Evolutionary conservation across 1,284 basidiomycete species (phyloP).

Genomic region (Anthracocystis setariae): DNA sequence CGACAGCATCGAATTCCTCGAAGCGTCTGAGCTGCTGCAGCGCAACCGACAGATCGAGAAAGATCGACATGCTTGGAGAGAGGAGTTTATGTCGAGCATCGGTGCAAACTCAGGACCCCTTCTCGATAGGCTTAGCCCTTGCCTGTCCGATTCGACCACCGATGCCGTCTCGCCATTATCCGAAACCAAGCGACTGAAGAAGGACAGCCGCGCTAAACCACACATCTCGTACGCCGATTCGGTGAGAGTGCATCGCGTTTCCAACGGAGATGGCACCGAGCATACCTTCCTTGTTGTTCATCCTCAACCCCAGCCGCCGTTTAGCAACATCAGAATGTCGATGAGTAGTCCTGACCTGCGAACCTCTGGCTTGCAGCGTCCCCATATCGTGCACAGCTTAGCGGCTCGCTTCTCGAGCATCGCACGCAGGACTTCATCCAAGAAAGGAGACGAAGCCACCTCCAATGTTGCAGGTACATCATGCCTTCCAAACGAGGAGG

Average conservation of each 20-base stretch:
- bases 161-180: neutral
- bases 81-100: constrained; percentile 16
- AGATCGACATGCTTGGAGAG: constrained; percentile 28
- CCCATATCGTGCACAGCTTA: neutral
- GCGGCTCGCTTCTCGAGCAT: constrained; percentile 4
- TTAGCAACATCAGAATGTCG: constrained; percentile 3
- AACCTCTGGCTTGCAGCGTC: neutral
- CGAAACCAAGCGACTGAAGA: neutral
- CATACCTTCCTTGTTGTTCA: constrained; percentile 22
- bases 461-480: neutral
- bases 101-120: constrained; percentile 2
- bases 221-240: neutral
- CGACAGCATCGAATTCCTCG: constrained; percentile 18
- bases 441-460: neutral
- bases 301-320: constrained; percentile 1
- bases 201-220: neutral
- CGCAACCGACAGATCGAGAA: constrained; percentile 18
- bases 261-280: constrained; percentile 18
- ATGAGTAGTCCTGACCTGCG: constrained; percentile 21
- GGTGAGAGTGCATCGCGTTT: constrained; percentile 22
- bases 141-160: constrained; percentile 12
- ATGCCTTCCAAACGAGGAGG: too few species aligned
- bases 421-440: neutral
- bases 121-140: constrained; percentile 15
- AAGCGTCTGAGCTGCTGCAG: constrained; percentile 13